A percentile compares a stretch with the other conserved stretches of the same genome.
phyloP scores from a whole-genome alignment of 306 rosid species.

The Ceratonia siliqua region DNA sequence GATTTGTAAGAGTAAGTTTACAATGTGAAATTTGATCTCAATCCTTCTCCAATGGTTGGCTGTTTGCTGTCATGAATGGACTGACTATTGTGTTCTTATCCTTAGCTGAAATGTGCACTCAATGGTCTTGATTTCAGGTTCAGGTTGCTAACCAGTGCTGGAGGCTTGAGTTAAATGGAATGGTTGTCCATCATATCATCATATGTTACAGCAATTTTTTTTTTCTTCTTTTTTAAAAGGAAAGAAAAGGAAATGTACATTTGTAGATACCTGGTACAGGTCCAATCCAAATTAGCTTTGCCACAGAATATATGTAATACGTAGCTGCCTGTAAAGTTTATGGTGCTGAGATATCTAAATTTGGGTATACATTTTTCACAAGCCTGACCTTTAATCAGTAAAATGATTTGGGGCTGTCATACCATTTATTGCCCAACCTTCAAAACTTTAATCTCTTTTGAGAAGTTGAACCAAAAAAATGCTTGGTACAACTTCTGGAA shows the following conservation, averaged over 20 bases:
- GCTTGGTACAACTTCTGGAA: background rate
- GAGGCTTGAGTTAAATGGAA: slow-evolving; percentile 2
- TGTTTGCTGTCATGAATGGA: background rate
- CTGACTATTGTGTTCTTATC: background rate
- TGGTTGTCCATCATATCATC: background rate
- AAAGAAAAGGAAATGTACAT: background rate
- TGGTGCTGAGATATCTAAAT: too few relatives aligned
- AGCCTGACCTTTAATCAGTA: too few relatives aligned
- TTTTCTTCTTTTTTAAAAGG: background rate
- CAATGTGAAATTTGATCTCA: slow-evolving; percentile 3
- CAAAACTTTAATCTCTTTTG: too few relatives aligned
- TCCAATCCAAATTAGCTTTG: background rate
- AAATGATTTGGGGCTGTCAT: too few relatives aligned
- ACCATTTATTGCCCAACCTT: too few relatives aligned
- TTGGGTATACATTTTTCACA: too few relatives aligned
- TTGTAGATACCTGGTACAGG: background rate
- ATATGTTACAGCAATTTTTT: background rate
- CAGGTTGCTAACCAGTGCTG: slow-evolving; percentile 17
- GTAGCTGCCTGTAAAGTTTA: too few relatives aligned
- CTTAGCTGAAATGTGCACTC: background rate
- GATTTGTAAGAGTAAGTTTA: background rate
- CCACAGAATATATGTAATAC: background rate
- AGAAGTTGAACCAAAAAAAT: too few relatives aligned
- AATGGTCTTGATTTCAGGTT: slow-evolving; percentile 10
- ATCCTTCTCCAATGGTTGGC: background rate